Conservation (phyloP, 805 yeast species). For the Metschnikowia cerradonensis region DNA sequence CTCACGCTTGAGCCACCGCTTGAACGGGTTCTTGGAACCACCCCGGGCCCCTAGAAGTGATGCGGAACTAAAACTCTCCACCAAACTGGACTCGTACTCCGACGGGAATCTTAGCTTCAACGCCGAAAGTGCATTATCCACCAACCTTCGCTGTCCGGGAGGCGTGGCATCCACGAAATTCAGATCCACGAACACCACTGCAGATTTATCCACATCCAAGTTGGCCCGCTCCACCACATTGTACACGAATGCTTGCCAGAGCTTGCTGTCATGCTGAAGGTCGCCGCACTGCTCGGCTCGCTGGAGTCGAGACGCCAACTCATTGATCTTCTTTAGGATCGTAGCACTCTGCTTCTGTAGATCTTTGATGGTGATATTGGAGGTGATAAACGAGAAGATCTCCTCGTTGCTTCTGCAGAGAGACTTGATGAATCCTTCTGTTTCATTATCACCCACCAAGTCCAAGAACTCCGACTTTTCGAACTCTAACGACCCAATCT, state of each 20-base stretch:
- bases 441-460: slow-evolving; percentile 36
- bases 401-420: slow-evolving; percentile 27
- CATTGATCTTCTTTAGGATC: slow-evolving; percentile 27
- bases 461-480: slow-evolving; percentile 48
- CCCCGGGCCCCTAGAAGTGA: slow-evolving; percentile 24
- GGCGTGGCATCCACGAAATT: slow-evolving; percentile 18
- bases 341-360: slow-evolving; percentile 38
- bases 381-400: slow-evolving; percentile 36
- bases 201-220: slow-evolving; percentile 30
- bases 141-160: slow-evolving; percentile 25
- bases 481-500: slow-evolving; percentile 46
- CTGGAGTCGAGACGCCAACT: slow-evolving; percentile 28
- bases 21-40: slow-evolving; percentile 35
- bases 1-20: slow-evolving; percentile 34
- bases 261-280: slow-evolving; percentile 18
- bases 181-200: slow-evolving; percentile 29
- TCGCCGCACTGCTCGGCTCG: slow-evolving; percentile 31
- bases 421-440: slow-evolving; percentile 55
- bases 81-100: slow-evolving; percentile 11
- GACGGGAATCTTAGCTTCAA: slow-evolving; percentile 32
- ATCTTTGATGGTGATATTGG: slow-evolving; percentile 41
- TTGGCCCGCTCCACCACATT: slow-evolving; percentile 28
- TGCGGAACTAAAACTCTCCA: slow-evolving; percentile 22
- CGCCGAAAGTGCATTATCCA: slow-evolving; percentile 30
- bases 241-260: slow-evolving; percentile 36